These are phyloP conservation scores for Dipodascus albidus DNA, from an alignment of 805 yeast genomes.

Conservation along the genomic window DNA sequence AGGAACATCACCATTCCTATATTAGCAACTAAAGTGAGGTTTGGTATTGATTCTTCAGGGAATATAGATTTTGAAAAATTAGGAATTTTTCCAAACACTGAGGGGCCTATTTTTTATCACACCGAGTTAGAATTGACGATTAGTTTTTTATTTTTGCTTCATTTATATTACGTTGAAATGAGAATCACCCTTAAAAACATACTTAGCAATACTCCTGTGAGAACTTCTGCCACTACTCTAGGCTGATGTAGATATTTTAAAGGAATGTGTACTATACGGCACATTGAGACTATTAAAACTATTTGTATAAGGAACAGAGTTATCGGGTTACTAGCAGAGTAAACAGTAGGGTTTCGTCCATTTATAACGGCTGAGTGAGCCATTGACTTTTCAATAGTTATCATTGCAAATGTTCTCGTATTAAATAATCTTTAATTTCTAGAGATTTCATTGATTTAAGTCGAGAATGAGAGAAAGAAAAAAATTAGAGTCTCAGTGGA, in stretches of 20 bases:
- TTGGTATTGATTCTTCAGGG: conserved; percentile 50
- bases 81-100: conserved; percentile 63
- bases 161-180: too few species aligned
- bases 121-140: too few species aligned
- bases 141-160: too few species aligned
- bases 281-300: conserved; percentile 31
- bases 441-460: too few species aligned
- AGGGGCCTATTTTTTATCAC: conserved; percentile 34
- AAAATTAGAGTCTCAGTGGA: too few species aligned
- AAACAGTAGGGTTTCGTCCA: conserved; percentile 59
- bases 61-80: conserved; percentile 54
- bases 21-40: conserved; percentile 57
- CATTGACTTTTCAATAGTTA: background rate
- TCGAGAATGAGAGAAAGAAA: too few species aligned
- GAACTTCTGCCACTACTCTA: conserved; percentile 69
- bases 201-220: conserved; percentile 64
- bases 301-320: conserved; percentile 64
- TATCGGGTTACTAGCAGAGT: conserved; percentile 45
- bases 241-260: conserved; percentile 58
- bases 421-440: too few species aligned
- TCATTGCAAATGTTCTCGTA: too few species aligned
- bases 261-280: conserved; percentile 52
- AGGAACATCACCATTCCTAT: conserved; percentile 64
- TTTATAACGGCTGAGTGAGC: conserved; percentile 51
- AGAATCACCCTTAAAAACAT: background rate